phyloP scores from a whole-genome alignment of 192 early-diverging fungal genomes.

The Chytriomyces sp. region DNA sequence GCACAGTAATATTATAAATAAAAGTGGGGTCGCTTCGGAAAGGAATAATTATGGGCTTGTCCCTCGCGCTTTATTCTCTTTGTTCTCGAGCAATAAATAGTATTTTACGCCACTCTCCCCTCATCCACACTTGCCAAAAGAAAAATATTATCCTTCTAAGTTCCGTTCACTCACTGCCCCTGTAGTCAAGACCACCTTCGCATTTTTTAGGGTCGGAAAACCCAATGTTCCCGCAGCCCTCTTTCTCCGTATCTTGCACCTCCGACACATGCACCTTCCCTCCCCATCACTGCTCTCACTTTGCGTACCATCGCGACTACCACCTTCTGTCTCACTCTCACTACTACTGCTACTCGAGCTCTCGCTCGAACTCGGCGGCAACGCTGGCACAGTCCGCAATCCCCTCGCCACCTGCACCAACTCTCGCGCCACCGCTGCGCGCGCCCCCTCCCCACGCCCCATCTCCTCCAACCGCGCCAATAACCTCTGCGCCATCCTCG shows the following conservation, averaged over 20 bases:
- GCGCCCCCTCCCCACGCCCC: neutral
- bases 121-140: no score
- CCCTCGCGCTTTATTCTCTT: no score
- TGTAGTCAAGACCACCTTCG: no score
- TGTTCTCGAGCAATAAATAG: no score
- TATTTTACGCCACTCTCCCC: no score
- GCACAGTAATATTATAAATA: no score
- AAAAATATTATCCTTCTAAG: no score
- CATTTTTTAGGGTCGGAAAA: neutral
- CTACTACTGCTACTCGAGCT: constrained; percentile 18
- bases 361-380: constrained; percentile 12
- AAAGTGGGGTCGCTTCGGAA: no score
- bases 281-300: constrained; percentile 34
- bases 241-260: constrained; percentile 58
- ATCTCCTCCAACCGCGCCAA: constrained; percentile 11
- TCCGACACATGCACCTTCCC: constrained; percentile 60
- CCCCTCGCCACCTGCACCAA: constrained; percentile 13
- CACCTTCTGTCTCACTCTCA: constrained; percentile 12
- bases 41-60: no score
- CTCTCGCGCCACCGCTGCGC: neutral
- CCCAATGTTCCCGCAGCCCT: constrained; percentile 23
- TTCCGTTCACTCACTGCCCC: no score
- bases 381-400: constrained; percentile 7
- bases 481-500: constrained; percentile 34
- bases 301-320: constrained; percentile 19